A percentile compares a stretch with the other conserved stretches of the same genome.
phyloP scores from a whole-genome alignment of 257 asterid species.

The Plantago ovata region DNA sequence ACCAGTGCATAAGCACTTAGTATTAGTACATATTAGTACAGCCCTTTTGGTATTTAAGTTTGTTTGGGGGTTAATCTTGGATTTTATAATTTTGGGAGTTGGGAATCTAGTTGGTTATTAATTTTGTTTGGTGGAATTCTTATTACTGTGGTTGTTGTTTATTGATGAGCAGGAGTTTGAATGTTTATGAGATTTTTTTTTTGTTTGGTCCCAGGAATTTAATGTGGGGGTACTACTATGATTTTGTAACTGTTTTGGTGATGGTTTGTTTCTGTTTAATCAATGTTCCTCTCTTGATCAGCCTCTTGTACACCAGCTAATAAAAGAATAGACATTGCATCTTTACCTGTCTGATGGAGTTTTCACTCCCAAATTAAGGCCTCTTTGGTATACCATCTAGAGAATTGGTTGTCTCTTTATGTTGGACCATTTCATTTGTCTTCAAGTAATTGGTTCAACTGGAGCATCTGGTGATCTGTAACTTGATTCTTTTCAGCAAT shows the following conservation, averaged over 20 bases:
- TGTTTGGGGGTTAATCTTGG: not conserved
- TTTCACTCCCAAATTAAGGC: too few relatives aligned
- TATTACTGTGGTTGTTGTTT: conserved; percentile 1
- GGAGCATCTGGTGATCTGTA: conserved; percentile 1
- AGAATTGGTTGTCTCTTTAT: too few relatives aligned
- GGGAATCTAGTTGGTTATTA: not conserved
- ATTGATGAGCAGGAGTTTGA: not conserved
- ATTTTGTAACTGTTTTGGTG: conserved; percentile 6
- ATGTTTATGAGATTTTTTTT: not conserved
- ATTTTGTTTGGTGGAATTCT: not conserved
- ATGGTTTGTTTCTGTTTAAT: conserved; percentile 16
- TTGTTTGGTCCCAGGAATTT: not conserved
- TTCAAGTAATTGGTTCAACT: not conserved
- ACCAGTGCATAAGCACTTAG: too few relatives aligned
- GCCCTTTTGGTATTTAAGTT: not conserved
- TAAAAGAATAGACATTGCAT: not conserved
- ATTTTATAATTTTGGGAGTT: not conserved
- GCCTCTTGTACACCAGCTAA: not conserved
- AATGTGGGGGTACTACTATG: conserved; percentile 1
- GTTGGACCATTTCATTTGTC: too few relatives aligned
- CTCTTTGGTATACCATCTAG: too few relatives aligned
- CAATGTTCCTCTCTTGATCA: conserved; percentile 13
- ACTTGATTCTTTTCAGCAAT: not conserved
- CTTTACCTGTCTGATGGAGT: not conserved
- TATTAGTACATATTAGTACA: too few relatives aligned